phyloP scores from a whole-genome alignment of 495 filamentous ascomycete genomes.

The Pyrenula aspistea region DNA sequence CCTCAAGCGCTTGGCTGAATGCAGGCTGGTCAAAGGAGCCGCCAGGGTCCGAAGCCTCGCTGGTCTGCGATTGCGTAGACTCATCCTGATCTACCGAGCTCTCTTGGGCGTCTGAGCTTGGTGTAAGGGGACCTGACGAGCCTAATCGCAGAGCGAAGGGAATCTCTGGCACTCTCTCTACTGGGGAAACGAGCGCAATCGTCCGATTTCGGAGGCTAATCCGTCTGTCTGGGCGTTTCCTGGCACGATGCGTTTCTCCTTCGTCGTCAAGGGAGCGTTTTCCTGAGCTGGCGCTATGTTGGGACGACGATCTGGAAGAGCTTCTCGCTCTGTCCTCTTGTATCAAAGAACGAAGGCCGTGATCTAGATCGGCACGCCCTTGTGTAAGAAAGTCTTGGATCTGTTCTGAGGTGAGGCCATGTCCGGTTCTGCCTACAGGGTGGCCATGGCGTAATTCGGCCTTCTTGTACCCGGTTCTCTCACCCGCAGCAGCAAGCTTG shows the following conservation, averaged over 20 bases:
- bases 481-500: not conserved
- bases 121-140: not conserved
- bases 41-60: not conserved
- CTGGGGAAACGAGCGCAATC: not conserved
- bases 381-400: not conserved
- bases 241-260: not conserved
- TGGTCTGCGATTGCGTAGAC: not conserved
- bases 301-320: not conserved
- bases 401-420: not conserved
- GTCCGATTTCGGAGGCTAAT: constrained; percentile 1
- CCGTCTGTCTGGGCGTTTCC: not conserved
- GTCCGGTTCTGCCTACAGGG: not conserved
- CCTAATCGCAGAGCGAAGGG: not conserved
- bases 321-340: not conserved
- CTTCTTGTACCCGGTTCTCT: not conserved
- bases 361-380: not conserved
- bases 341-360: not conserved
- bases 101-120: not conserved
- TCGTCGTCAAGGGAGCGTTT: not conserved
- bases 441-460: not conserved
- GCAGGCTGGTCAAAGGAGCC: not conserved
- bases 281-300: not conserved
- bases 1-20: not conserved
- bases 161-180: not conserved
- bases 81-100: not conserved